Conservation (phyloP, 2,329 filamentous ascomycete genomes). For the Ophiostoma angusticollis region DNA sequence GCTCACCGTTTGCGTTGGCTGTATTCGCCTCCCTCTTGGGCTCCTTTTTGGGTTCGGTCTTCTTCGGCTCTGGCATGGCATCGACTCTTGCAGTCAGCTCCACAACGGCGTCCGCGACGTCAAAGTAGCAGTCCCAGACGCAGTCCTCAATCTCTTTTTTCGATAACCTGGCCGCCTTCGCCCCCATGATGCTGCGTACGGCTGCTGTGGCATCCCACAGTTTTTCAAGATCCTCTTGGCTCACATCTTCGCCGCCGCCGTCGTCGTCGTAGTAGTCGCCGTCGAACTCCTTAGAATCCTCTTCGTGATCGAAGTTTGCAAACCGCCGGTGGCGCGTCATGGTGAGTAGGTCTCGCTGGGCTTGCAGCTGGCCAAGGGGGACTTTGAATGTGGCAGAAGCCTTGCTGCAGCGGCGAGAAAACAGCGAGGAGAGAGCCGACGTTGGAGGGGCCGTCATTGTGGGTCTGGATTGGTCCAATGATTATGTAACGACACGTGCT, state of each 20-base stretch:
- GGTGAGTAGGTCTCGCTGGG: neutral
- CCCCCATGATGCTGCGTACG: conserved; percentile 53
- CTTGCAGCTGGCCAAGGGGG: no score
- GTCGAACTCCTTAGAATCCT: conserved; percentile 39
- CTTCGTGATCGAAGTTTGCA: conserved; percentile 36
- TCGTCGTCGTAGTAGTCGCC: conserved; percentile 13
- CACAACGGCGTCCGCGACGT: conserved; percentile 70
- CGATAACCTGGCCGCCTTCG: conserved; percentile 42
- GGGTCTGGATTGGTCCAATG: no score
- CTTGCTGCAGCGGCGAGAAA: no score
- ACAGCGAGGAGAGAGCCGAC: no score
- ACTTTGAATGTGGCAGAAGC: no score
- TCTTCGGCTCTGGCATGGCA: conserved; percentile 27
- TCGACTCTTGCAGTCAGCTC: conserved; percentile 63
- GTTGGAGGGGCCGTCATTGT: no score
- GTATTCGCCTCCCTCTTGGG: no score
- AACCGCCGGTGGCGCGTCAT: conserved; percentile 37
- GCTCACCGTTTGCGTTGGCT: no score
- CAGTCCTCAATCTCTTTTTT: conserved; percentile 68
- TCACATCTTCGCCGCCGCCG: conserved; percentile 31
- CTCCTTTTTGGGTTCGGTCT: conserved; percentile 12
- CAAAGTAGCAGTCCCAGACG: conserved; percentile 93
- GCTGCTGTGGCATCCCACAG: conserved; percentile 54
- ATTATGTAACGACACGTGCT: no score
- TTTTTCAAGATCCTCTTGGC: conserved; percentile 31